Evolutionary conservation across 1,284 basidiomycete species (phyloP), one percentile per base, ranked within the genome.

Genomic region (Fomes fomentarius): DNA sequence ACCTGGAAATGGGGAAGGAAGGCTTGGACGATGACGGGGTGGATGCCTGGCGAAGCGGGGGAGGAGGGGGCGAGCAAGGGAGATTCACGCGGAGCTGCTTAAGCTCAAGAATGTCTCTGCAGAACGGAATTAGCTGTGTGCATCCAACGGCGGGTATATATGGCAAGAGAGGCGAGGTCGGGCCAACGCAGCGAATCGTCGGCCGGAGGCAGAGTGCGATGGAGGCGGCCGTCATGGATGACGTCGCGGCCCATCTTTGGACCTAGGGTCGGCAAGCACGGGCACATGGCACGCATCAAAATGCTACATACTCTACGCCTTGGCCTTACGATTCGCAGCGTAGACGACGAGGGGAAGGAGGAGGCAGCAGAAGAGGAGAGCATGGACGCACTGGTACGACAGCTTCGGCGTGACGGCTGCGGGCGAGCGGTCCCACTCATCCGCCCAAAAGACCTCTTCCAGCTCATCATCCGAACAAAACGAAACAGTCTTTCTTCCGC

Each of bases 371-470:
- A 30, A 21, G 12, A 33, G 24, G 39, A 21, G 21, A 17, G 40
- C 21, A 38, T 17, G 17, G n/a, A 69, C 71, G 50, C 56, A 74
- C 72, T 68, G 66, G 59, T 74, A 75, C 4, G 70, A 71, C 50
- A 72, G 64, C 58, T 68, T 71, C 43, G 66, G 63, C 37, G 71
- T 69, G 26, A 72, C 68, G 40, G 72, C 68, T n/a, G 69, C 64
- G 30, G 72, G 71, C 9, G 69, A 69, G 43, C 85, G 76, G 68
- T 89, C 86, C 86, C 86, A 89, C 51, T 87, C 85, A 65, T 89
- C 86, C 2, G 83, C 86, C 39, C 74, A 68, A 63, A 80, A 78
- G 12, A 89, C 73, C 66, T 85, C 78, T 43, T 68, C 68, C 47
- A 65, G 57, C 9, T 72, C 71, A 40, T 75, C 76, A 2, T 78